These are phyloP conservation scores for Effrenium voratum DNA, from an alignment of 73 alveolate species.

Conservation along the genomic window DNA sequence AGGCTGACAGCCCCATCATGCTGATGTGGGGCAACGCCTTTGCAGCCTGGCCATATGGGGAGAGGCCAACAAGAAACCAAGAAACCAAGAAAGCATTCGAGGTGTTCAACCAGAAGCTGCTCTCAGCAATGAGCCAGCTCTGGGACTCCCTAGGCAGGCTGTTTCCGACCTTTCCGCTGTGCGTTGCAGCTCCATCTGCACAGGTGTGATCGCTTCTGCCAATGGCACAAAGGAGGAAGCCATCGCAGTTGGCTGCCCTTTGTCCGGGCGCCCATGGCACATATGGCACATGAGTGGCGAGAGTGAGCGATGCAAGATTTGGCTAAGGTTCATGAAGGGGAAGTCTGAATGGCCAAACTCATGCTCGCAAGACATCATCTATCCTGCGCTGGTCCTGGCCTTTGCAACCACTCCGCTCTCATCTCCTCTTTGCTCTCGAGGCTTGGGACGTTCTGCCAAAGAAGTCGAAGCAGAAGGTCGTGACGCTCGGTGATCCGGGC, in stretches of 20 bases:
- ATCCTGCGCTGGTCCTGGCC: constrained; percentile 11
- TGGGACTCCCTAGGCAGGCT: constrained; percentile 48
- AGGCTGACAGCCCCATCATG: constrained; percentile 34
- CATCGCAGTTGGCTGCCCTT: constrained; percentile 30
- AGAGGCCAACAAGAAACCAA: too few relatives aligned
- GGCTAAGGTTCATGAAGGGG: constrained; percentile 73
- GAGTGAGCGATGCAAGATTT: neutral
- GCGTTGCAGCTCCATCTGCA: neutral
- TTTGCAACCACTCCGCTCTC: neutral
- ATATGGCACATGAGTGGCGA: too few relatives aligned
- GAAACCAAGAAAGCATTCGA: too few relatives aligned
- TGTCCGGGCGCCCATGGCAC: too few relatives aligned
- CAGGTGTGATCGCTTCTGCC: constrained; percentile 9
- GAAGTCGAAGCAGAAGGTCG: constrained; percentile 20
- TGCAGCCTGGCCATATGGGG: constrained; percentile 24
- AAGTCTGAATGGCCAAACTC: constrained; percentile 78
- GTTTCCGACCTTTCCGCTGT: neutral
- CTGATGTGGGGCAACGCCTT: constrained; percentile 92
- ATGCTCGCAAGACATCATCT: constrained; percentile 89
- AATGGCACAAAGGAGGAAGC: constrained; percentile 64
- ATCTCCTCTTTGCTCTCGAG: neutral
- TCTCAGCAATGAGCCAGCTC: constrained; percentile 21
- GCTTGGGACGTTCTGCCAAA: constrained; percentile 80
- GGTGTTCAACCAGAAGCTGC: constrained; percentile 59
- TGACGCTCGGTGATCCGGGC: constrained; percentile 85